Evolutionary conservation across 306 rosid genomes (phyloP).

Genomic region (Luffa acutangula): DNA sequence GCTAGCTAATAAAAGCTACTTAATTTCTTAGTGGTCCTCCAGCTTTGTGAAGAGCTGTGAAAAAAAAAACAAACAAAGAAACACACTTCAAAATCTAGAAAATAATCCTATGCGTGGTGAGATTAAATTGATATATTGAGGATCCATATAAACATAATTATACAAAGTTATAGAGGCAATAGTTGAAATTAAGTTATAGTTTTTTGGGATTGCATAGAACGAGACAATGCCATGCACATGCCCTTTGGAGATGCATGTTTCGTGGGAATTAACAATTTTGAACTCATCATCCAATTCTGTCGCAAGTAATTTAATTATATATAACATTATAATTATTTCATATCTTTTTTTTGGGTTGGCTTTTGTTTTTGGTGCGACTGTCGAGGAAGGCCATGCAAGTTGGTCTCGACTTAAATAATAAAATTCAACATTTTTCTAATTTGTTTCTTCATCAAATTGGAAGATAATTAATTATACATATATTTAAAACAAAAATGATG

Average conservation of each 20-base stretch:
- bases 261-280: conserved; percentile 22
- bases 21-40: neutral
- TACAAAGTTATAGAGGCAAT: neutral
- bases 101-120: neutral
- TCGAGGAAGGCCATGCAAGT: conserved; percentile 8
- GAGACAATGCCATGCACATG: conserved; percentile 45
- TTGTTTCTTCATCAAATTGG: neutral
- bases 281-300: conserved; percentile 12
- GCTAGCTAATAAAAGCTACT: neutral
- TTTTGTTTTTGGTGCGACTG: conserved; percentile 1
- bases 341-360: neutral
- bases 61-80: neutral
- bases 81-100: neutral
- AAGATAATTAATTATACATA: neutral
- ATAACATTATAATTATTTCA: neutral
- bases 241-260: conserved; percentile 19
- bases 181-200: neutral
- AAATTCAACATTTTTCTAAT: neutral
- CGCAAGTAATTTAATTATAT: neutral
- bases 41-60: neutral
- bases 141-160: neutral
- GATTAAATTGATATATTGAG: neutral
- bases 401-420: neutral
- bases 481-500: neutral
- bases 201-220: conserved; percentile 18